Evolutionary conservation across 768 basidiomycete genomes (phyloP), one percentile per base, ranked within the genome.

Genomic region (Leucogyrophana mollusca): DNA sequence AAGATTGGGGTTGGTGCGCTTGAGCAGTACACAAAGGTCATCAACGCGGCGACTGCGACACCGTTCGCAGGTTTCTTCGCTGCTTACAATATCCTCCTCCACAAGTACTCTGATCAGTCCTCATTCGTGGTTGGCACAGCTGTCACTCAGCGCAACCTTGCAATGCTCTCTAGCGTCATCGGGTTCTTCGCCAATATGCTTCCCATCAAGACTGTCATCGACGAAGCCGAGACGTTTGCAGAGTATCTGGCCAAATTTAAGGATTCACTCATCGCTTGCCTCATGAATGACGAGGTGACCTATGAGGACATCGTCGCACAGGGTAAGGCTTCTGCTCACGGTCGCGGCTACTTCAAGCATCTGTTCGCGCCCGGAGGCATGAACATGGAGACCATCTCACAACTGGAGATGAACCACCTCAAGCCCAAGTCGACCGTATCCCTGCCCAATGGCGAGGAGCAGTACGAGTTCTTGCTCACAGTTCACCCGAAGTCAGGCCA

Each of bases 31-130:
- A 16, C 48, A n/a, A 52, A 57, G 10, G 10, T 61, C 23, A 45
- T 59, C 33, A 43, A 51, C 2, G 51, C 52, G 9, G 40, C 45
- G 3, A 51, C 43, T 9, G 56, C 55, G n/a, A 64, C 62, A 2
- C 49, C 57, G 2, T 64, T 64, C 25, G 59, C 62, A 35, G 62
- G 57, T 11, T 64, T 64, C 51, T 64, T 64, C 25, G 62, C 62
- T 1, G 62, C 55, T 3, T 64, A 64, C 40, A 64, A 64, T 7
- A n/a, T 64, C n/a, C 60, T 64, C 10, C 60, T 64, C 41, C 59
- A 65, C 56, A 64, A 64, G n/a, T 65, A 64, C 48, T 65, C 62
- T 16, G 49, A 57, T 10, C 62, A 64, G 33, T 46, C 53, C 14
- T 58, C 58, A 0, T 62, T 64, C 43, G 52, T 58, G 3, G 55